Evolutionary conservation across 768 basidiomycete species (phyloP).

Genomic region (Rhizopogon vulgaris): DNA sequence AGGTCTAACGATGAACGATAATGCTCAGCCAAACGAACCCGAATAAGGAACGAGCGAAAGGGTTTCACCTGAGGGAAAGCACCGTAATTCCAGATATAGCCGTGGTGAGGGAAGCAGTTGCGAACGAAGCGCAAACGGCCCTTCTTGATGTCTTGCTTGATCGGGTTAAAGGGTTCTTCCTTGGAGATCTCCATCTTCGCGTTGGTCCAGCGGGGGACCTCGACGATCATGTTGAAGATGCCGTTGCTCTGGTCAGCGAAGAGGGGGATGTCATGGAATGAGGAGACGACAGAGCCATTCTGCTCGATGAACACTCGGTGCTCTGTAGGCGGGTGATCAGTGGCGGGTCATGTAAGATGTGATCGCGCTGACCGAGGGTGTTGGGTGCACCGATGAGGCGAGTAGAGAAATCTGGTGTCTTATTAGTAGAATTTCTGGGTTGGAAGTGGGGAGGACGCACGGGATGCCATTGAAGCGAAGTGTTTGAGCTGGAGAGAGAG

Average conservation of each 20-base stretch:
- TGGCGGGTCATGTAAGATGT: constrained; percentile 5
- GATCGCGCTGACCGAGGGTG: constrained; percentile 70
- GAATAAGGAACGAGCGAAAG: constrained; percentile 14
- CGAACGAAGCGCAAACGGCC: constrained; percentile 94
- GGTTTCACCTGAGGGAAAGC: constrained; percentile 96
- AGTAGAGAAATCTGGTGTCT: constrained; percentile 52
- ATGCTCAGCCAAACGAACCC: background rate
- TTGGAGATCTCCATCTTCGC: constrained; percentile 99
- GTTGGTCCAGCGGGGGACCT: constrained; percentile 99
- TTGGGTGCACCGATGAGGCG: constrained; percentile 85
- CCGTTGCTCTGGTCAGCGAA: constrained; percentile 94
- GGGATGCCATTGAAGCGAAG: constrained; percentile 46
- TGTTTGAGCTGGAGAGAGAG: constrained; percentile 61
- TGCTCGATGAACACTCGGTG: constrained; percentile 95
- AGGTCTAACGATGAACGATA: constrained; percentile 54
- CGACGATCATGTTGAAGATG: constrained; percentile 98
- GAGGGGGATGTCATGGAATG: constrained; percentile 96
- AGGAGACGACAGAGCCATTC: constrained; percentile 74
- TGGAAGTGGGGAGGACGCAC: constrained; percentile 10
- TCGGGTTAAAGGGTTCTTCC: constrained; percentile 98
- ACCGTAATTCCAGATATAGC: constrained; percentile 99
- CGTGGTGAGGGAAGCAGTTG: constrained; percentile 99
- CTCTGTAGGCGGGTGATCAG: constrained; percentile 46
- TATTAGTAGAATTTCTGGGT: constrained; percentile 2
- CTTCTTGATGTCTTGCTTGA: constrained; percentile 99